These are phyloP conservation scores for Volvox africanus DNA, from an alignment of 139 green algal genomes.

Conservation along the genomic window DNA sequence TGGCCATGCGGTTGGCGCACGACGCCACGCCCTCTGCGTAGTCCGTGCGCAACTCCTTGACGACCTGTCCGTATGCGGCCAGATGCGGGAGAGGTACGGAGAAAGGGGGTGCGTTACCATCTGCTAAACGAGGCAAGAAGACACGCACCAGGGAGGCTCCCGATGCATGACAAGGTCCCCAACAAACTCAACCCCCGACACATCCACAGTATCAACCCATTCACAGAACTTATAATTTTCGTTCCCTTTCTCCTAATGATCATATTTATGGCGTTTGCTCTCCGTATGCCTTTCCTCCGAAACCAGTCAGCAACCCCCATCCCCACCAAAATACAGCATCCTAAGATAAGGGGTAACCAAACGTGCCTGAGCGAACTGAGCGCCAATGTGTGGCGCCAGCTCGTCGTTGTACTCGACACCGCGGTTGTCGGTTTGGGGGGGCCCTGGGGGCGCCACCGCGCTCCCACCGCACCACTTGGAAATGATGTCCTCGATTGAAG, in stretches of 20 bases:
- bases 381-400: slow-evolving; percentile 58
- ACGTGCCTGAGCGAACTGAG: slow-evolving; percentile 63
- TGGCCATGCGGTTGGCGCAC: slow-evolving; percentile 60
- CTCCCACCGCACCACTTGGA: slow-evolving; percentile 51
- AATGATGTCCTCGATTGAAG: slow-evolving; percentile 60
- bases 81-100: neutral
- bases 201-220: neutral
- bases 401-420: slow-evolving; percentile 42
- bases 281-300: too few relatives aligned
- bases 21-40: slow-evolving; percentile 60
- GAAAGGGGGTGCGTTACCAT: too few relatives aligned
- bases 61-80: slow-evolving; percentile 42
- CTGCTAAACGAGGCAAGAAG: too few relatives aligned
- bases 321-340: too few relatives aligned
- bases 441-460: neutral
- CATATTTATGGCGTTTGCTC: too few relatives aligned
- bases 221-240: too few relatives aligned
- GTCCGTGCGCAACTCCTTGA: slow-evolving; percentile 74
- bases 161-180: neutral
- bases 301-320: too few relatives aligned
- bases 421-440: neutral
- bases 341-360: neutral
- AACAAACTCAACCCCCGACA: neutral
- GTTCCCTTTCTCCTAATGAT: neutral
- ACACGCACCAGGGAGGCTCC: neutral